A percentile compares a stretch with the other conserved stretches of the same genome.
Conservation (phyloP, 805 yeast species). For the Saturnispora silvae region DNA sequence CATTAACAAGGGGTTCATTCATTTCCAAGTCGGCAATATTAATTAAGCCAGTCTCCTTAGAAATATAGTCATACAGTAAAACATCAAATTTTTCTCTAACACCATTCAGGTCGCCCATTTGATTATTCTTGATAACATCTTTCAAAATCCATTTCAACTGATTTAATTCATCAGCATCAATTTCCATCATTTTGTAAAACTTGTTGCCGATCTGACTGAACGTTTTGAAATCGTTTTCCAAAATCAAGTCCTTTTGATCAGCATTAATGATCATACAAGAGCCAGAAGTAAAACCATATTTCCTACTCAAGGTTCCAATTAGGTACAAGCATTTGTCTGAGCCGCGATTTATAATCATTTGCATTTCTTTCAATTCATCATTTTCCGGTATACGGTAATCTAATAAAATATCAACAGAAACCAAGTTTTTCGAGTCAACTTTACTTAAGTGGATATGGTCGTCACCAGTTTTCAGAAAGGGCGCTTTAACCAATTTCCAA, state of each 20-base stretch:
- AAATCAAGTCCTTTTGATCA: neutral
- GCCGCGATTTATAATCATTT: conserved; percentile 4
- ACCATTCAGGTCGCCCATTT: conserved; percentile 1
- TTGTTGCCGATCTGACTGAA: neutral
- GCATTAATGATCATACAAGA: neutral
- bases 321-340: conserved; percentile 2
- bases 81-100: conserved; percentile 7
- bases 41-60: neutral
- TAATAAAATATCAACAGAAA: conserved; percentile 5
- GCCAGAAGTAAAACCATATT: conserved; percentile 6
- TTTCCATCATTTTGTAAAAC: conserved; percentile 2
- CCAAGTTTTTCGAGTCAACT: neutral
- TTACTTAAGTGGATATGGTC: conserved; percentile 10
- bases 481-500: conserved; percentile 7
- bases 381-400: conserved; percentile 7
- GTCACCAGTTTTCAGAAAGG: conserved; percentile 3
- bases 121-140: neutral
- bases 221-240: neutral
- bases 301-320: conserved; percentile 7
- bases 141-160: conserved; percentile 4
- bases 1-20: neutral
- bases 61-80: conserved; percentile 3
- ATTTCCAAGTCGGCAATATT: neutral
- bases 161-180: conserved; percentile 1
- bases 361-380: conserved; percentile 8